Percentiles rank a stretch among this genome's conserved stretches.
These are phyloP conservation scores for Pseudocercospora vitis DNA, from an alignment of 2,329 filamentous ascomycete genomes.

Conservation along the genomic window DNA sequence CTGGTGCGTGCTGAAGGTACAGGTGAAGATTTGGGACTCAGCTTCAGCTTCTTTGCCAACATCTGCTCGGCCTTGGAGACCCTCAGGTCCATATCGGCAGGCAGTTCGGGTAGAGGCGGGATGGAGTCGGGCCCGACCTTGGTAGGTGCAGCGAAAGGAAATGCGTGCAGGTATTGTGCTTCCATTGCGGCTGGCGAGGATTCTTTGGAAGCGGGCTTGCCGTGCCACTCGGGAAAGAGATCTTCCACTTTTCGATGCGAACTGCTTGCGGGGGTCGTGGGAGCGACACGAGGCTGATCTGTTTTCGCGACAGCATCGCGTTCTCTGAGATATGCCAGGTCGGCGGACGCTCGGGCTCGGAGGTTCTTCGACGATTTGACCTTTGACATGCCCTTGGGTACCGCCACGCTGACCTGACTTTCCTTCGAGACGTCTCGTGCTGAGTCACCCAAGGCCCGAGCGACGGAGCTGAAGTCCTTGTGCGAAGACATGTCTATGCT, in stretches of 20 bases:
- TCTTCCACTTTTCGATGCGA: conserved; percentile 30
- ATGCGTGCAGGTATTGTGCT: conserved; percentile 10
- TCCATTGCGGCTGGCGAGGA: conserved; percentile 14
- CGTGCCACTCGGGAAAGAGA: conserved; percentile 32
- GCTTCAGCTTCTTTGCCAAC: conserved; percentile 31
- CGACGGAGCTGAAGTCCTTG: conserved; percentile 45
- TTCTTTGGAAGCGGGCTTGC: conserved; percentile 26
- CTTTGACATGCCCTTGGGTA: conserved; percentile 2
- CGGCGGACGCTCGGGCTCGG: background rate
- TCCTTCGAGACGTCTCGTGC: conserved; percentile 41
- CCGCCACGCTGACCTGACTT: background rate
- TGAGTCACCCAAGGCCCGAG: conserved; percentile 43
- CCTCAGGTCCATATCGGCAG: conserved; percentile 32
- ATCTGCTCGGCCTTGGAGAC: conserved; percentile 31
- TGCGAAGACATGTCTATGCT: conserved; percentile 15
- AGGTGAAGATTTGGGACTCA: conserved; percentile 26
- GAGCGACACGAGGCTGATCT: background rate
- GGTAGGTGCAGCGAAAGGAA: conserved; percentile 1
- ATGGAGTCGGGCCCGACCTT: conserved; percentile 3
- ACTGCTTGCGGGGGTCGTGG: conserved; percentile 12
- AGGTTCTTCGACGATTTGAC: conserved; percentile 6
- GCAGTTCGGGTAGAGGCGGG: conserved; percentile 36
- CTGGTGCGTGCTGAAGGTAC: conserved; percentile 27
- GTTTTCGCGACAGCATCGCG: background rate
- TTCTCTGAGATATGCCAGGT: background rate